Percentiles rank a stretch among this genome's conserved stretches.
phyloP scores from a whole-genome alignment of 2,329 filamentous ascomycete species.

The Neofusicoccum laricinum region DNA sequence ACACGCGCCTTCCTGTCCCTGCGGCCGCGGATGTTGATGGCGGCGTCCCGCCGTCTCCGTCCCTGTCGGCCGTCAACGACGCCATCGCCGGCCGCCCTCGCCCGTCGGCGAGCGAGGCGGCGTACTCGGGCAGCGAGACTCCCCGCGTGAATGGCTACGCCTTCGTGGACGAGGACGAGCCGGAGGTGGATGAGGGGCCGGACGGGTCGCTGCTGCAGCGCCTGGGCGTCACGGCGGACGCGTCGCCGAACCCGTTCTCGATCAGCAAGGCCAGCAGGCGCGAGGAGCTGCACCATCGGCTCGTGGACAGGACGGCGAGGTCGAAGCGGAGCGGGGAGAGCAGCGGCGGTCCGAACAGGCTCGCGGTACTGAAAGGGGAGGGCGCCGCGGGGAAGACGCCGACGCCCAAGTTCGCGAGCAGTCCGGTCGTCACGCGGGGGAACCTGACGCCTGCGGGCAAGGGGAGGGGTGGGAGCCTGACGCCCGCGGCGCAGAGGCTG shows the following conservation, averaged over 20 bases:
- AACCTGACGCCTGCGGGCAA: neutral
- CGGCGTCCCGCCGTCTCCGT: constrained; percentile 68
- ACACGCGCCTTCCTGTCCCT: constrained; percentile 69
- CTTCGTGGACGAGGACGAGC: constrained; percentile 61
- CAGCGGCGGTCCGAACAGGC: neutral
- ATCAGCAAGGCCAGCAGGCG: constrained; percentile 71
- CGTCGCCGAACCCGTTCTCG: constrained; percentile 66
- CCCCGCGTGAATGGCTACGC: constrained; percentile 90
- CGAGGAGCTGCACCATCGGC: constrained; percentile 78
- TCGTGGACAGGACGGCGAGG: constrained; percentile 61
- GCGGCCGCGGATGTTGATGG: constrained; percentile 22
- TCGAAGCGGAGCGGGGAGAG: neutral
- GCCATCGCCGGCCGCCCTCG: constrained; percentile 72
- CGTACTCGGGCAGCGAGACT: constrained; percentile 67
- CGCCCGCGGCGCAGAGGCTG: constrained; percentile 38
- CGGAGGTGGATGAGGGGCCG: constrained; percentile 55
- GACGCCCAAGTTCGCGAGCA: constrained; percentile 66
- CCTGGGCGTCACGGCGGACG: constrained; percentile 44
- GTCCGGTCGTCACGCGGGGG: constrained; percentile 46
- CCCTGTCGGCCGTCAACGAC: constrained; percentile 76
- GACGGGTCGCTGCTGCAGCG: constrained; percentile 73
- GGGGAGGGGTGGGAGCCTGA: constrained; percentile 47
- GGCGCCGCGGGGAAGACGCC: constrained; percentile 39
- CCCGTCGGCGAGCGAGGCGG: constrained; percentile 34
- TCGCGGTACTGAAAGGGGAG: neutral